Evolutionary conservation across 2,329 filamentous ascomycete genomes (phyloP), one percentile per base, ranked within the genome.

Genomic region (Aureobasidium sp.): DNA sequence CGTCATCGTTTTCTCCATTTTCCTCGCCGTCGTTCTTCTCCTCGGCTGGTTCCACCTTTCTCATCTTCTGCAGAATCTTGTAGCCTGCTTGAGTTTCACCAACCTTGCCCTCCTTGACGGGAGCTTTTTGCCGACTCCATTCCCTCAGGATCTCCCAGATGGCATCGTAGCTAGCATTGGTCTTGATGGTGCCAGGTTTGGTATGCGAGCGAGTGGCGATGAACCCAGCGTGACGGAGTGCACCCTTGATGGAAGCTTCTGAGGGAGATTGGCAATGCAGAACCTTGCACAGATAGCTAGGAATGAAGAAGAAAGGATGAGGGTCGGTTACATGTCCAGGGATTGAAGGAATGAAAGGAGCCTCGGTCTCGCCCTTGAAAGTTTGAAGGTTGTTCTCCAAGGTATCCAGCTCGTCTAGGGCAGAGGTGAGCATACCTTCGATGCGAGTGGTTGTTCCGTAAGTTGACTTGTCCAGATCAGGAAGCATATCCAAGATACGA

Each of bases 91-190:
- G 89, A n/a, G 81, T 81, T 42, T 84, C 79, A 67, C 84, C 87
- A 60, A 95, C 78, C 21, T 84, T 84, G 1, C 82, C 83, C 37
- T 86, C 83, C 70, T 89, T 95, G 61, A 95, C 79, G 0, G 92
- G 91, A 0, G 83, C 80, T 68, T 87, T 88, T 70, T 95, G 90
- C 25, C 87, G 83, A 15, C 89, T 84, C 90, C 91, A 99, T 74
- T 96, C 91, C 27, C 89, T 82, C 84, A 97, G 94, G 29, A 97
- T 78, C 70, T 95, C 88, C 92, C 94, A 97, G 50, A 99, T 82
- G 0, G 90, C 85, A 4, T 79, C 79, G 91, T 91, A 99, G 0
- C 92, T 89, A 15, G 94, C 94, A 73, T 97, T 85, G 0, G 94
- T 97, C 77, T 95, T 95, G 74, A 97, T 85, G 68, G 89, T 94